Evolutionary conservation across 2,329 filamentous ascomycete genomes (phyloP).

Genomic region (Chrysosporium keratinophilum): DNA sequence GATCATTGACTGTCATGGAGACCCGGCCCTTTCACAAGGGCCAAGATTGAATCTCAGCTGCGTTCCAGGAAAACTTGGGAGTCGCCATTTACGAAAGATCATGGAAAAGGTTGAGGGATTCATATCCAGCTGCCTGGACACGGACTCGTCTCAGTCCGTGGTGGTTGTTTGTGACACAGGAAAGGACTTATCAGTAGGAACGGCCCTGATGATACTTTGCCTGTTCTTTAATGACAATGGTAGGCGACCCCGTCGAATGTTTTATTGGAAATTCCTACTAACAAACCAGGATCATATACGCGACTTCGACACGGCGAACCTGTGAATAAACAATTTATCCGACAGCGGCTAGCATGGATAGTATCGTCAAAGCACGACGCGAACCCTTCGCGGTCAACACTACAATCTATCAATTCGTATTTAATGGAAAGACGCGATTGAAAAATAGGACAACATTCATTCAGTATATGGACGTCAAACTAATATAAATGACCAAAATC

Average conservation of each 20-base stretch:
- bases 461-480: not conserved
- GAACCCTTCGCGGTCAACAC: constrained; percentile 71
- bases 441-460: not conserved
- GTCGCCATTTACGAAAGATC: constrained; percentile 66
- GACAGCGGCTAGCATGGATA: constrained; percentile 68
- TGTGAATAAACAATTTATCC: constrained; percentile 67
- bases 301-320: constrained; percentile 20
- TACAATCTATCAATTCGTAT: constrained; percentile 87
- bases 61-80: constrained; percentile 64
- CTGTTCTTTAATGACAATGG: constrained; percentile 59
- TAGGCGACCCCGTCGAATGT: constrained; percentile 18
- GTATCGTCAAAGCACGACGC: constrained; percentile 67
- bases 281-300: constrained; percentile 25
- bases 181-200: constrained; percentile 68
- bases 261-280: not conserved
- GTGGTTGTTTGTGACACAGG: constrained; percentile 65
- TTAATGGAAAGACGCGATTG: constrained; percentile 50
- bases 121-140: constrained; percentile 30
- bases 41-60: constrained; percentile 48
- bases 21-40: constrained; percentile 22
- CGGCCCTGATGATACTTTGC: constrained; percentile 66
- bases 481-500: too few species aligned
- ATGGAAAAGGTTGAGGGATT: constrained; percentile 55
- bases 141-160: constrained; percentile 28
- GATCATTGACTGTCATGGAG: constrained; percentile 34